Percentiles rank a stretch among this genome's conserved stretches.
Evolutionary conservation across 2,329 filamentous ascomycete species (phyloP).

Genomic region (Rutstroemia sp.): DNA sequence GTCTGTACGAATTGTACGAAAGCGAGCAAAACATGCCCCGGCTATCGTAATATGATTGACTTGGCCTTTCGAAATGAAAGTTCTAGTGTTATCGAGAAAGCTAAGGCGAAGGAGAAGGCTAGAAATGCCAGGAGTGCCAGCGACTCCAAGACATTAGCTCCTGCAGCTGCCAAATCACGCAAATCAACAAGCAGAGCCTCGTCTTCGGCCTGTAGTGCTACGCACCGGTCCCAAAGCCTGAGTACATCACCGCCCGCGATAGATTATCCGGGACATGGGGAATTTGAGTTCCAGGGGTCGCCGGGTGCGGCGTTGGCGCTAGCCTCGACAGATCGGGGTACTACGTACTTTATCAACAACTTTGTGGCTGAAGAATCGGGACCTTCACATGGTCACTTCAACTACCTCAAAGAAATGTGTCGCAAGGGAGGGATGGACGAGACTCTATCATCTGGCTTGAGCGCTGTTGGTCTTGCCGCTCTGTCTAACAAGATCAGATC

Average conservation of each 20-base stretch:
- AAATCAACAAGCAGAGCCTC: background rate
- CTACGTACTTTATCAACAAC: constrained; percentile 12
- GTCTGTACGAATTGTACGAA: constrained; percentile 47
- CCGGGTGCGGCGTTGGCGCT: background rate
- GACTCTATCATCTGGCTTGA: constrained; percentile 30
- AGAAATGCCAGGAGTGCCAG: constrained; percentile 17
- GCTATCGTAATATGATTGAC: constrained; percentile 48
- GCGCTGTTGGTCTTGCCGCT: constrained; percentile 43
- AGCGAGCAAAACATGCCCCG: constrained; percentile 42
- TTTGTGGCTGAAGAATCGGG: constrained; percentile 7
- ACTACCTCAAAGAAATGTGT: constrained; percentile 9
- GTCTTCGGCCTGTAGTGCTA: background rate
- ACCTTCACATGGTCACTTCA: constrained; percentile 10
- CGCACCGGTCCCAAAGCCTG: background rate
- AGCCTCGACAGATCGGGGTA: constrained; percentile 10
- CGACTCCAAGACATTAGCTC: constrained; percentile 10
- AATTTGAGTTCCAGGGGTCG: background rate
- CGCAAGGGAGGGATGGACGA: constrained; percentile 5
- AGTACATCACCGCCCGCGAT: background rate
- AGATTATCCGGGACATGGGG: background rate
- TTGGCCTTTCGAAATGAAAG: constrained; percentile 52
- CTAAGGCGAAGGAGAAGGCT: constrained; percentile 23
- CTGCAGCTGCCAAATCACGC: background rate
- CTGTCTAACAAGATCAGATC: constrained; percentile 33
- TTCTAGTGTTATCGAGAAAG: constrained; percentile 46